Base-by-base conservation (phyloP, 257 asterid species). In the Przewalskia tangutica region DNA sequence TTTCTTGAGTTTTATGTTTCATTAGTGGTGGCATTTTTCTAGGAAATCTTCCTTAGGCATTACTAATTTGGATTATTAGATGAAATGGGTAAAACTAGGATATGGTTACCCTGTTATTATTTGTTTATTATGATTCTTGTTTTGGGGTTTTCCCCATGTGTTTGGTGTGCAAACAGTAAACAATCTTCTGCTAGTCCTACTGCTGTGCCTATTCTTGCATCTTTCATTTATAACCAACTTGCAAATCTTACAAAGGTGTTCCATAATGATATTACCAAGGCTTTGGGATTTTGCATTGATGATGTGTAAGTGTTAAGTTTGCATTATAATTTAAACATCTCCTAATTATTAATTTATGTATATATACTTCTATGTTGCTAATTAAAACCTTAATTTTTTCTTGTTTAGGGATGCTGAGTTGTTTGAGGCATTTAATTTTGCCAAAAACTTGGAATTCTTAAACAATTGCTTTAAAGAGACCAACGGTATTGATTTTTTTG, bases 21-120 rank as follows among this genome's bases (percentile, higher is more conserved):
- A 11, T 71, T 46, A 71, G 59, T 20, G 59, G 79, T 20, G 56
- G 7, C 40, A 71, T 46, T 48, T 27, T 70, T 46, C 73, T 65
- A 5, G 73, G 73, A 64, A 66, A 38, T 83, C 84, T 78, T 83
- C 83, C 86, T 44, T 59, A 83, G 85, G 94, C 65, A 73, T 82
- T 88, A 85, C 84, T 59, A 46, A 83, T 79, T 82, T 81, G 81
- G 82, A 81, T 82, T 86, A 89, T 83, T 83, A 23, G 44, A 73
- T 90, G 94, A 90, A 84, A 94, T 94, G 97, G 87, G 94, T 82
- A 91, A 93, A 89, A 89, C 85, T 89, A 91, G 91, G 93, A 87
- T 48, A 48, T 86, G 87, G 89, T 84, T 90, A 87, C 89, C 89
- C 85, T 90, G 85, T 81, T 83, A 85, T 88, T 88, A 84, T 70